Evolutionary conservation across 352 stramenopile species (phyloP), one percentile per base, ranked within the genome.

Genomic region (Globisporangium acanthophoron): DNA sequence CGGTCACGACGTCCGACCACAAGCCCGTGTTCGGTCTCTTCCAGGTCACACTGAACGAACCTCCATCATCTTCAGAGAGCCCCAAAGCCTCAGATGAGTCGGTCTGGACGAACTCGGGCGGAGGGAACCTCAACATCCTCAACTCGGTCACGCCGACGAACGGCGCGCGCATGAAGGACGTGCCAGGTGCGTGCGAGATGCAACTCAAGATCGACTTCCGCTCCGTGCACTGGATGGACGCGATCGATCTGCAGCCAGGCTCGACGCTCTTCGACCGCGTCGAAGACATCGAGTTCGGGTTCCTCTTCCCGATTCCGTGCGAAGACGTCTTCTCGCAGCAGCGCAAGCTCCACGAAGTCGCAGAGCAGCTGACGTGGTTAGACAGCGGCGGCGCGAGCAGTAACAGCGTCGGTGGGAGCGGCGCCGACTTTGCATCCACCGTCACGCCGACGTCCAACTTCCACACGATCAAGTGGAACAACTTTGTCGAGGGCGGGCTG

Each of bases 321-420:
- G 85, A 94, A 70, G 85, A 94, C 64, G 74, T 90, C 5, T 86
- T 94, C 29, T 73, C 85, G 0, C 71, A 85, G 15, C 81, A 94
- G 55, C 78, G 81, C 54, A 94, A 94, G 61, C 59, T 94, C 27
- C 73, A 88, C 48, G 74, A 91, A 63, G 74, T 93, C 11, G 83
- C 83, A 0, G 79, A 89, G 18, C 73, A 87, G 33, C 69, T 93
- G 29, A 89, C 80, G 41, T 87, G 83, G 72, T 70, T 78, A 11
- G 65, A 68, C 44, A 66, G 52, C 24, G 52, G 44, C 31, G 48
- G 57, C 44, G 41, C 15, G 1, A 41, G 20, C 31, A 39, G 52
- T 0, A 45, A 62, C 43, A 65, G 52, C 18, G 31, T 16, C 29
- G 35, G 31, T 31, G 35, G 18, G 20, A 56, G 33, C 47, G 50